These are phyloP conservation scores for Santalum album DNA, from an alignment of 164 flowering plant genomes.

Conservation along the genomic window DNA sequence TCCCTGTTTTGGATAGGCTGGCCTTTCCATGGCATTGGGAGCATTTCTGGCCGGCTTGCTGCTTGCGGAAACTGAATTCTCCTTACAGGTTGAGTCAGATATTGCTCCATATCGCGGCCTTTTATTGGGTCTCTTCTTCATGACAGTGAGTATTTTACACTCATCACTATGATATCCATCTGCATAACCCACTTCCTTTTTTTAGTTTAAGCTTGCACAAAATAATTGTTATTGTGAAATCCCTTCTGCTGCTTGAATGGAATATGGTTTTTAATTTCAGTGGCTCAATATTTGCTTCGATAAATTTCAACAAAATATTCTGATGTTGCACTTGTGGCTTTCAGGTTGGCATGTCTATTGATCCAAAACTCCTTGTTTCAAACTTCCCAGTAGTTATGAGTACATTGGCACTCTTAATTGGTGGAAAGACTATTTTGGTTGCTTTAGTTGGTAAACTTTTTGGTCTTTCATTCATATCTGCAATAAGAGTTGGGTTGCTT, in stretches of 20 bases:
- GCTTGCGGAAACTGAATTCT: conserved; percentile 98
- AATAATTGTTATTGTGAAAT: background rate
- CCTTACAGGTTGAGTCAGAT: conserved; percentile 98
- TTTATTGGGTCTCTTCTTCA: conserved; percentile 95
- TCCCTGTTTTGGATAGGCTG: conserved; percentile 53
- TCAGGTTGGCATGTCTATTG: conserved; percentile 99
- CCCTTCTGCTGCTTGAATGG: background rate
- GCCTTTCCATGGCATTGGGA: conserved; percentile 99
- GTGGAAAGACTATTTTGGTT: conserved; percentile 80
- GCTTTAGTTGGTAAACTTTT: conserved; percentile 70
- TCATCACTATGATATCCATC: background rate
- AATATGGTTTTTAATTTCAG: background rate
- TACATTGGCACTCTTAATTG: conserved; percentile 69
- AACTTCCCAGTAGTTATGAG: conserved; percentile 82
- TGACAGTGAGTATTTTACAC: conserved; percentile 60
- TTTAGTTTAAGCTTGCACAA: background rate
- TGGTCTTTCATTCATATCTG: conserved; percentile 88
- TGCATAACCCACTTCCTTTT: background rate
- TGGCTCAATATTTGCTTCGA: background rate
- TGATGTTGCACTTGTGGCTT: conserved; percentile 8
- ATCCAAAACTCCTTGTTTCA: conserved; percentile 87
- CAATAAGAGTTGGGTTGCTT: conserved; percentile 91
- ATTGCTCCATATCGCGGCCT: conserved; percentile 99
- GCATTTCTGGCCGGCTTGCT: conserved; percentile 99
- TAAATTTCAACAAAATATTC: background rate